Evolutionary conservation across 2,329 filamentous ascomycete species (phyloP).

Genomic region (Alternaria arborescens): DNA sequence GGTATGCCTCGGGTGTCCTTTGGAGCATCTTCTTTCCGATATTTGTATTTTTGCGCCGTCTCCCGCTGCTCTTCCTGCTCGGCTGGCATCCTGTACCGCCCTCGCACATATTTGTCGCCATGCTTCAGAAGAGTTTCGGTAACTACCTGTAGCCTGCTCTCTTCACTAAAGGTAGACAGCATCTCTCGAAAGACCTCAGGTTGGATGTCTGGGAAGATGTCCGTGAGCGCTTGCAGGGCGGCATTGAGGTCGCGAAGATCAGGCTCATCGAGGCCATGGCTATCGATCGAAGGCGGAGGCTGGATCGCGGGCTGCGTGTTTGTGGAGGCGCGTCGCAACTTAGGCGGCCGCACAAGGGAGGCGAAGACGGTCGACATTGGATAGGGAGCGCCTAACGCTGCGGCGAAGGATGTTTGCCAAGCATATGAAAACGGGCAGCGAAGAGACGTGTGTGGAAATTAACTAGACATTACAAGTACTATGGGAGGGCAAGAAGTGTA

Average conservation of each 20-base stretch:
- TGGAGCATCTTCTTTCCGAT: slow-evolving; percentile 39
- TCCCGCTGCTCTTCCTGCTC: slow-evolving; percentile 48
- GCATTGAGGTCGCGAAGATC: slow-evolving; percentile 75
- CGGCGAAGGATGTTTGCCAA: slow-evolving; percentile 3
- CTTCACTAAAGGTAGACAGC: slow-evolving; percentile 75
- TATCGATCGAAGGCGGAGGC: slow-evolving; percentile 8
- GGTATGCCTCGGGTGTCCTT: slow-evolving; percentile 45
- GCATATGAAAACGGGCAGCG: slow-evolving; percentile 11
- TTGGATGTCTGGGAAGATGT: slow-evolving; percentile 82
- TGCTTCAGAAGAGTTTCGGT: slow-evolving; percentile 80
- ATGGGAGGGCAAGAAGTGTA: slow-evolving; percentile 8
- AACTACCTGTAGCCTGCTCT: slow-evolving; percentile 78
- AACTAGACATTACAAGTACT: slow-evolving; percentile 26
- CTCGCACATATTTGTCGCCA: slow-evolving; percentile 73
- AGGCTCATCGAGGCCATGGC: slow-evolving; percentile 58
- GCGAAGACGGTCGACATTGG: slow-evolving; percentile 49
- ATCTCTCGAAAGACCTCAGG: slow-evolving; percentile 85
- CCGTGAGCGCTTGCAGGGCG: slow-evolving; percentile 72
- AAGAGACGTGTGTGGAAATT: slow-evolving; percentile 1
- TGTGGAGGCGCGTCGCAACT: slow-evolving; percentile 26
- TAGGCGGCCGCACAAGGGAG: slow-evolving; percentile 44
- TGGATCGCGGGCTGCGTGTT: slow-evolving; percentile 15
- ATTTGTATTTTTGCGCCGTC: slow-evolving; percentile 44
- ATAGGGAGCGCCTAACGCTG: slow-evolving; percentile 18
- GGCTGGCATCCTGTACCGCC: slow-evolving; percentile 60